phyloP scores from a whole-genome alignment of 192 early-diverging fungal genomes.

The Gigaspora rosea region DNA sequence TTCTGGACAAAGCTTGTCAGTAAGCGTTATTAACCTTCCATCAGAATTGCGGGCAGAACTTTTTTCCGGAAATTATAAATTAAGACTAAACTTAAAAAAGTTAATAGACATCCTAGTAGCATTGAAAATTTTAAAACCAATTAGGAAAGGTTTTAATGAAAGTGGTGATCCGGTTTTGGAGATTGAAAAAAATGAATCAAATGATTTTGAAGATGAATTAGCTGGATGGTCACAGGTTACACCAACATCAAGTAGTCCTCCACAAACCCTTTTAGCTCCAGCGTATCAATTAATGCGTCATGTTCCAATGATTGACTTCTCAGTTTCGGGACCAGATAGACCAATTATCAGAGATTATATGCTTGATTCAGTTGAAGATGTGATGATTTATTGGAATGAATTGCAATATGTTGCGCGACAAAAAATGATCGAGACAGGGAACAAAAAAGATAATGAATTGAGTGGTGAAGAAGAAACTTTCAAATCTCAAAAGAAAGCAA shows the following conservation, averaged over 20 bases:
- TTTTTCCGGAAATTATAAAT: slow-evolving; percentile 33
- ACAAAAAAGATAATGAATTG: neutral
- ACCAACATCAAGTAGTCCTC: neutral
- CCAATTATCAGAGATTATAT: slow-evolving; percentile 24
- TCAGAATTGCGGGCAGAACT: slow-evolving; percentile 3
- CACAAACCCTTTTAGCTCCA: slow-evolving; percentile 15
- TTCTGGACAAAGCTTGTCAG: slow-evolving; percentile 19
- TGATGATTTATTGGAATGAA: slow-evolving; percentile 34
- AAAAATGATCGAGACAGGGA: slow-evolving; percentile 1
- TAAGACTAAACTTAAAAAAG: slow-evolving; percentile 22
- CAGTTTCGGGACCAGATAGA: slow-evolving; percentile 21
- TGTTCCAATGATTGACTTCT: slow-evolving; percentile 34
- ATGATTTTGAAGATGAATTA: neutral
- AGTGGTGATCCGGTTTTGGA: slow-evolving; percentile 18
- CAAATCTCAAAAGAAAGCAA: neutral
- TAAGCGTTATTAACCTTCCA: slow-evolving; percentile 23
- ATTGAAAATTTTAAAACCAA: slow-evolving; percentile 25
- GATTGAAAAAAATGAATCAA: neutral
- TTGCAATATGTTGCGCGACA: slow-evolving; percentile 35
- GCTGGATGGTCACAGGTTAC: neutral
- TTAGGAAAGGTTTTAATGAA: slow-evolving; percentile 10
- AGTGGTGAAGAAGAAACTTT: neutral
- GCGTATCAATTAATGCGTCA: slow-evolving; percentile 29
- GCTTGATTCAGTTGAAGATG: slow-evolving; percentile 29
- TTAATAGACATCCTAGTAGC: slow-evolving; percentile 36